These are phyloP conservation scores for Zelonia costaricensis DNA, from an alignment of 208 protist genomes.

Conservation along the genomic window DNA sequence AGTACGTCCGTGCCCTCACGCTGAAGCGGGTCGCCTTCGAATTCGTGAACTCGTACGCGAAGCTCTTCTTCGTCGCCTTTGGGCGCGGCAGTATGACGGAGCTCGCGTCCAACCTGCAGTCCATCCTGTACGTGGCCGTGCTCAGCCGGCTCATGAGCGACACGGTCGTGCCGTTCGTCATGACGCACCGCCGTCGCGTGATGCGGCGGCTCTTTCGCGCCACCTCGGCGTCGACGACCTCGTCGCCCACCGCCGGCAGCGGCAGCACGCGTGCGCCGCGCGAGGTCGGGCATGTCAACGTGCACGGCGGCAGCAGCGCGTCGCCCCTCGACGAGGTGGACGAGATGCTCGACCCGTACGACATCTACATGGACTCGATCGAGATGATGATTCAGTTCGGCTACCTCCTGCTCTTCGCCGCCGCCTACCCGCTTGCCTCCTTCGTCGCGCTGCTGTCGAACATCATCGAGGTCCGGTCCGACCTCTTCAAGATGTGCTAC, in stretches of 20 bases:
- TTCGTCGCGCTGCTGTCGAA: constrained; percentile 68
- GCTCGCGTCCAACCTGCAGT: constrained; percentile 39
- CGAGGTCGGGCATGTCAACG: too few relatives aligned
- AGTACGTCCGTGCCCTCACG: constrained; percentile 60
- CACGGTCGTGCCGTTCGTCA: constrained; percentile 57
- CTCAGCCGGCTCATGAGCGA: constrained; percentile 52
- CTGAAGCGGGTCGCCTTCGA: constrained; percentile 73
- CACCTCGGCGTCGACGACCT: constrained; percentile 7
- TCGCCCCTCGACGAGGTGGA: constrained; percentile 48
- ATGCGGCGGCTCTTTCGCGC: constrained; percentile 8
- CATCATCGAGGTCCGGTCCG: constrained; percentile 60
- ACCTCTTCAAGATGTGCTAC: constrained; percentile 72
- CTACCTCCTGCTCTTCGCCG: constrained; percentile 72
- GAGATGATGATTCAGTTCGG: constrained; percentile 84
- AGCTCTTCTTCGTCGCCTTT: constrained; percentile 69
- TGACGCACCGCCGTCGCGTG: constrained; percentile 35
- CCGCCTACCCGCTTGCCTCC: constrained; percentile 61
- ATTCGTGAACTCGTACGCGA: constrained; percentile 65
- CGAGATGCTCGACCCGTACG: constrained; percentile 47
- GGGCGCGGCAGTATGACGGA: constrained; percentile 45
- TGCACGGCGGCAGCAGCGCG: constrained; percentile 30
- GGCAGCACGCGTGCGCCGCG: too few relatives aligned
- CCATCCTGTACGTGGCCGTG: constrained; percentile 45
- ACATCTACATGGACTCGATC: constrained; percentile 73
- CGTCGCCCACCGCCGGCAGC: neutral